These are phyloP conservation scores for Boehmeria nivea DNA, from an alignment of 306 rosid species.

Conservation along the genomic window DNA sequence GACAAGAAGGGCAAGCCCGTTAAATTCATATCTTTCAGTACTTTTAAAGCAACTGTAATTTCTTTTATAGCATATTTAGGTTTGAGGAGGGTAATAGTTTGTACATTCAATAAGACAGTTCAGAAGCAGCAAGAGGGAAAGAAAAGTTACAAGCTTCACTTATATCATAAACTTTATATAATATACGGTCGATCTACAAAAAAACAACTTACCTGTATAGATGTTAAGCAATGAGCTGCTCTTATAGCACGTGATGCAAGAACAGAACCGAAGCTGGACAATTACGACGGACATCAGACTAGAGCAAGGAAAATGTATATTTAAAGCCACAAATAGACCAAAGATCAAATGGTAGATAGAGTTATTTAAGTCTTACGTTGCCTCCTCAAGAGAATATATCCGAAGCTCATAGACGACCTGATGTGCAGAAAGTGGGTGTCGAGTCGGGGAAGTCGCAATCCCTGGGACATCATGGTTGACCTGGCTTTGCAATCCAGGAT, in stretches of 20 bases:
- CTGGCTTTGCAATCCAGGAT: constrained; percentile 66
- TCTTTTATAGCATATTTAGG: no score
- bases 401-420: constrained; percentile 92
- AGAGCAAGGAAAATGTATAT: constrained; percentile 16
- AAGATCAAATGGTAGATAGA: constrained; percentile 2
- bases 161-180: no score
- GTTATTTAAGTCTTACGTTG: constrained; percentile 51
- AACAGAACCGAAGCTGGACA: constrained; percentile 68
- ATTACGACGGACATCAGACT: constrained; percentile 18
- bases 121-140: no score
- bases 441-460: constrained; percentile 81
- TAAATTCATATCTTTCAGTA: no score
- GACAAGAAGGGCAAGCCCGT: no score
- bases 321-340: constrained; percentile 10
- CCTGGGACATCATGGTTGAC: constrained; percentile 55
- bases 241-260: constrained; percentile 88
- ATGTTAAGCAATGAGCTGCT: constrained; percentile 97
- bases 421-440: constrained; percentile 92
- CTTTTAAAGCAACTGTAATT: neutral
- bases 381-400: constrained; percentile 90
- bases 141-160: no score
- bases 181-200: no score
- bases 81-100: no score
- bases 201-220: constrained; percentile 73
- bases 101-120: no score